Base-by-base conservation (phyloP, 371 early-diverging fungal genomes). In the Rhizopus arrhizus region DNA sequence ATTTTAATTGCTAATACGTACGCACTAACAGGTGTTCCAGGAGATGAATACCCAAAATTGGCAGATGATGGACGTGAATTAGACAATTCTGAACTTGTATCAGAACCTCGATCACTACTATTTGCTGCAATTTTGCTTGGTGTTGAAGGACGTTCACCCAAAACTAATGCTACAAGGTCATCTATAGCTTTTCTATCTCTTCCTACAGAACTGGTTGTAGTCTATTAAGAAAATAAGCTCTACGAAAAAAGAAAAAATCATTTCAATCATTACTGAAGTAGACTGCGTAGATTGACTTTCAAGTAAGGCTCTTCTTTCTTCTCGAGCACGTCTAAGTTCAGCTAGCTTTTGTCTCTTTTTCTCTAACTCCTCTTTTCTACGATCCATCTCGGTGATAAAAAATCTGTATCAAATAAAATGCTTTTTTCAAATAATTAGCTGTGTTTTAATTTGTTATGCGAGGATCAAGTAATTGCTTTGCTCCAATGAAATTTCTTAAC, bases 271-370 rank as follows among this genome's bases (percentile, higher is more conserved):
- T 80, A 80, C 82, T 43, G 80, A 53, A 53, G 60, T 54, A 34
- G 79, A 53, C 33, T 80, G 75, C 11, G 79, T 55, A 35, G 83
- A 76, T 52, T 80, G 84, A 28, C 70, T 73, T 55, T 81, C 70
- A 34, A 91, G 66, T 9, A 85, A 82, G 45, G 76, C 77, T 65
- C 81, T 81, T 58, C 97, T 87, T 62, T 94, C 93, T 63, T 92
- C 91, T 63, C 94, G 81, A 52, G 88, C 87, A 38, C 90, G 85
- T 62, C 93, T 82, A 59, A 96, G 85, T 63, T 95, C 95, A 4
- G 92, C 94, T 51, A 96, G 79, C 82, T 93, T 94, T 61, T 88
- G 87, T 59, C 92, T 82, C 78, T 96, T 96, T 72, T 87, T 88
- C 66, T 94, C 95, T 46, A 96, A 78, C 73, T 95, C 96, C 64